These are phyloP conservation scores for Boletus rubescentipes DNA, from an alignment of 768 basidiomycete genomes.

Conservation along the genomic window DNA sequence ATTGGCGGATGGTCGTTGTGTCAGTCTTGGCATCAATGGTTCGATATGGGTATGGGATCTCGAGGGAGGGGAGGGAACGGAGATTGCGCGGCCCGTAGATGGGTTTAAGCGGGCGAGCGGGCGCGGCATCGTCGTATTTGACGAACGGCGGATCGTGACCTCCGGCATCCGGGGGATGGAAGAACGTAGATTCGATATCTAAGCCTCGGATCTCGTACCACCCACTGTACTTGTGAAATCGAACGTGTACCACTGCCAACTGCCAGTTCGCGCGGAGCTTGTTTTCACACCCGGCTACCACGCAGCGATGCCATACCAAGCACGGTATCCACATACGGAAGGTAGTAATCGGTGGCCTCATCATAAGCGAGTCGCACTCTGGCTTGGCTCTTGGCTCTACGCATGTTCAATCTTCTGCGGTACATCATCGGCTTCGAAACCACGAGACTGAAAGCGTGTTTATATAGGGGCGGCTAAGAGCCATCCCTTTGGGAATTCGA, in stretches of 20 bases:
- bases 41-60: conserved; percentile 88
- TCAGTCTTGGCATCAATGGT: conserved; percentile 69
- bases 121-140: conserved; percentile 59
- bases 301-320: background rate
- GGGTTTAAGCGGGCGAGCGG: conserved; percentile 32
- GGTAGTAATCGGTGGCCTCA: conserved; percentile 12
- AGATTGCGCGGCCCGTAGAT: conserved; percentile 32
- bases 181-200: conserved; percentile 37
- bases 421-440: background rate
- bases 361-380: background rate
- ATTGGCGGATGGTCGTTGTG: conserved; percentile 80
- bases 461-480: background rate
- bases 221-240: background rate
- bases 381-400: conserved; percentile 19
- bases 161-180: conserved; percentile 33
- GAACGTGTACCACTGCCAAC: background rate
- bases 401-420: background rate
- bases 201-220: background rate
- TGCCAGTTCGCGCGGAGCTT: background rate
- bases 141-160: conserved; percentile 71
- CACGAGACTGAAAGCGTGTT: conserved; percentile 2
- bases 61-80: conserved; percentile 48
- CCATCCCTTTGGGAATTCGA: background rate
- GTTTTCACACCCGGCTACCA: too few relatives aligned
- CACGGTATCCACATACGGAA: conserved; percentile 6